phyloP scores from a whole-genome alignment of 495 filamentous ascomycete species.

The Corynascus novoguineensis region DNA sequence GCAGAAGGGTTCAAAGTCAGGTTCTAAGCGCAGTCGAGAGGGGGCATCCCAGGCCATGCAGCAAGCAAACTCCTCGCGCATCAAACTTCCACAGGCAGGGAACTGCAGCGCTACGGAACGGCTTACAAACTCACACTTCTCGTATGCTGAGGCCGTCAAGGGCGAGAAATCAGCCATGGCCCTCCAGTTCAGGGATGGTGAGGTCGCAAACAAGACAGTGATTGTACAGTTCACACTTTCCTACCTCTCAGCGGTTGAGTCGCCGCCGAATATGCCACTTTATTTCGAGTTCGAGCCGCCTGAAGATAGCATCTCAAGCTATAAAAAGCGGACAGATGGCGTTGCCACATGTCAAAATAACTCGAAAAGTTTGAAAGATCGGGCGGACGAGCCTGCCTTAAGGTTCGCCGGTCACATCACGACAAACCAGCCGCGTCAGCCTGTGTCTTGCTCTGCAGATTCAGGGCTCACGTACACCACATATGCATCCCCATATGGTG shows the following conservation, averaged over 20 bases:
- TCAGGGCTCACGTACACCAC: no score
- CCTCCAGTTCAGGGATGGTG: background rate
- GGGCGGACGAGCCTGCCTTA: no score
- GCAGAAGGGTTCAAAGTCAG: background rate
- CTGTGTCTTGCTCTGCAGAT: no score
- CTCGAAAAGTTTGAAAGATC: no score
- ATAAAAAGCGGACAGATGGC: background rate
- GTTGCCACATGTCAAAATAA: background rate
- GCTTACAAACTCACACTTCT: background rate
- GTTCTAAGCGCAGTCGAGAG: background rate
- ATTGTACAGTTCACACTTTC: no score
- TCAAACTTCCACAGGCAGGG: background rate
- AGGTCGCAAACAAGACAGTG: no score
- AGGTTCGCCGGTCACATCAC: no score
- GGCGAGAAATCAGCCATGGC: background rate
- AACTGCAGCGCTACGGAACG: background rate
- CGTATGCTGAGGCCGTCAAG: conserved; percentile 15
- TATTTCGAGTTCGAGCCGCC: background rate
- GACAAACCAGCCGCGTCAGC: no score
- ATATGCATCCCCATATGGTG: no score
- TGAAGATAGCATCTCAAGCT: background rate
- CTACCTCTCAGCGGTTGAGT: background rate
- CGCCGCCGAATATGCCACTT: background rate
- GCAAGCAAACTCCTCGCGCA: background rate
- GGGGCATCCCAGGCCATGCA: background rate